Percentiles rank a stretch among this genome's conserved stretches.
Conservation (phyloP, 2,329 filamentous ascomycete species). For the Talaromyces sp. region DNA sequence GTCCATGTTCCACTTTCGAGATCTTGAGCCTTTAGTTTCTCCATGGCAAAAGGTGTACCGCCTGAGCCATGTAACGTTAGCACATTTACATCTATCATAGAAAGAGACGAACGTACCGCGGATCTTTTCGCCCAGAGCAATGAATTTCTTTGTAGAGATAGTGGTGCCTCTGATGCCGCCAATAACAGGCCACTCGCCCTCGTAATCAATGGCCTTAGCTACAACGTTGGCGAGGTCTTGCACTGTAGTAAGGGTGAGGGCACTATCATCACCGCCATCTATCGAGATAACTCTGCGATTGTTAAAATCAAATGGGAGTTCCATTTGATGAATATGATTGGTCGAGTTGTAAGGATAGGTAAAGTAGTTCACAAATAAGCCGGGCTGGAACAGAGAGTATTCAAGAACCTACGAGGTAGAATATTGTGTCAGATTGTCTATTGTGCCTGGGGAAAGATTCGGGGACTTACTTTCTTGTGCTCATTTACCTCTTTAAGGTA, state of each 20-base stretch:
- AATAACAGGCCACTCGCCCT: conserved; percentile 38
- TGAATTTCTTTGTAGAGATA: conserved; percentile 24
- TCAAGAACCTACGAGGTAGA: conserved; percentile 44
- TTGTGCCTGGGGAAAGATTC: neutral
- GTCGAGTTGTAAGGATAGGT: conserved; percentile 47
- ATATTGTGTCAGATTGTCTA: neutral
- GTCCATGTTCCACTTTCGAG: conserved; percentile 23
- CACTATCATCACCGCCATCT: conserved; percentile 25
- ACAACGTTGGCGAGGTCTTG: conserved; percentile 35
- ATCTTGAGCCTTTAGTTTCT: conserved; percentile 28
- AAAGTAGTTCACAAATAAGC: conserved; percentile 53
- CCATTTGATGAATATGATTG: conserved; percentile 37
- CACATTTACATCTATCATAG: neutral
- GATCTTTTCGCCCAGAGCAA: conserved; percentile 31
- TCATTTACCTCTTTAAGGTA: conserved; percentile 53
- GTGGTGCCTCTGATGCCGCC: conserved; percentile 36
- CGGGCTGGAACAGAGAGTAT: conserved; percentile 54
- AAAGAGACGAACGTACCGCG: conserved; percentile 23
- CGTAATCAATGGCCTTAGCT: conserved; percentile 33
- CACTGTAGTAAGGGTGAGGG: conserved; percentile 30
- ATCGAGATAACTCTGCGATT: conserved; percentile 28
- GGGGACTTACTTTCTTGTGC: conserved; percentile 33
- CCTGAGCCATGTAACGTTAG: neutral
- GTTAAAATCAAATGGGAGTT: conserved; percentile 32
- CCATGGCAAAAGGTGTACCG: conserved; percentile 18